Evolutionary conservation across 2,329 filamentous ascomycete species (phyloP), one percentile per base, ranked within the genome.

Genomic region (Curvularia sp.): DNA sequence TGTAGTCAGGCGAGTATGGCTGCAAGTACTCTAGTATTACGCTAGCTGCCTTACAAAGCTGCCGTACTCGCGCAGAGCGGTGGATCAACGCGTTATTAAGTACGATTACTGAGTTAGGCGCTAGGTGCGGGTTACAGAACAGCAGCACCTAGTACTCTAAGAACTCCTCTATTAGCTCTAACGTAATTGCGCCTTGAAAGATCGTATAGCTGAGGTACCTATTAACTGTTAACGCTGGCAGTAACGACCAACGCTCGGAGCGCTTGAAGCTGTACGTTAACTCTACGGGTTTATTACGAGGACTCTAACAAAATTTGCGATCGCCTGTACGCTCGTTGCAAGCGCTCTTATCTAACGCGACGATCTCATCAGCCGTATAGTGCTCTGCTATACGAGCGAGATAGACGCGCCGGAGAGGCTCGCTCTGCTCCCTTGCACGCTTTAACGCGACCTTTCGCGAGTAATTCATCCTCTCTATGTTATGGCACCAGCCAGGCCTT

Each of bases 171-270:
- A 59, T 52, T 2, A 38, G 5, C 12, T 45, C 30, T 4, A 49
- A 8, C 8, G 49, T 60, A 53, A 56, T 50, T 13, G 43, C 28
- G n/a, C 52, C 57, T 53, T 60, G 28, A 12, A 55, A 55, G 19
- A 59, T 39, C 2, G 2, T 25, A 15, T 39, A 30, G 3, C 6
- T 15, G 8, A 59, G 34, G 42, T 64, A 64, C 0, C 61, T 43
- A n/a, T 64, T 23, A 2, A 57, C 30, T 9, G 52, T 57, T 38
- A 61, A 49, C 12, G 61, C 61, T 34, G 54, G 58, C 41, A 61
- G 28, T 15, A 63, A 23, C 32, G 27, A 28, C 57, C 45, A 52
- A 15, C 46, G 34, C 34, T 47, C 46, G n/a, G 53, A 50, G 2
- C 38, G 27, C 15, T 46, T 50, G 3, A 54, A n/a, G 18, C 7